A percentile compares a stretch with the other conserved stretches of the same genome.
These are phyloP conservation scores for Novymonas esmeraldas DNA, from an alignment of 208 protist genomes.

Conservation along the genomic window DNA sequence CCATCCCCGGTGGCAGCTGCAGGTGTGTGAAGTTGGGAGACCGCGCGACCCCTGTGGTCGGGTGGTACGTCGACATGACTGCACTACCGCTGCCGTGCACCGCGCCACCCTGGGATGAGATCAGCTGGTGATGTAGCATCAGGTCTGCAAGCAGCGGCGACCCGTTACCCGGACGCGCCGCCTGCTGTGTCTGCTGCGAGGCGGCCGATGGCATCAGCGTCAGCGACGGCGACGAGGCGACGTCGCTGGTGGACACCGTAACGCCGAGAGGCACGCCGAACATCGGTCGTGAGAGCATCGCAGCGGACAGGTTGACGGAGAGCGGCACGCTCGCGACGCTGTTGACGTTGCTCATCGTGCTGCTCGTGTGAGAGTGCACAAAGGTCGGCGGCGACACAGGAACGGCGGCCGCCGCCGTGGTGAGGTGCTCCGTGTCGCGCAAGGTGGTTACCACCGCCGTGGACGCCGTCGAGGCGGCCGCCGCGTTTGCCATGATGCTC, in stretches of 20 bases:
- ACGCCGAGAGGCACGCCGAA: too few relatives aligned
- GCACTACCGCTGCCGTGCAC: slow-evolving; percentile 7
- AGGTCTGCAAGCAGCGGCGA: not conserved
- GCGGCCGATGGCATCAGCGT: not conserved
- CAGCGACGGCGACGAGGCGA: not conserved
- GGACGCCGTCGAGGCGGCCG: slow-evolving; percentile 1
- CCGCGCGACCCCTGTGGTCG: not conserved
- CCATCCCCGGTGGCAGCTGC: not conserved
- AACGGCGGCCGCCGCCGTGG: not conserved
- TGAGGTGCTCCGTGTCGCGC: slow-evolving; percentile 1
- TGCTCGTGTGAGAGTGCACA: slow-evolving; percentile 5
- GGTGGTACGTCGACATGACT: not conserved
- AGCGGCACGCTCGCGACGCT: slow-evolving; percentile 5
- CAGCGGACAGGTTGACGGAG: not conserved
- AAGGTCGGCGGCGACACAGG: slow-evolving; percentile 15
- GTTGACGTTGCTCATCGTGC: not conserved
- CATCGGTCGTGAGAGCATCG: not conserved
- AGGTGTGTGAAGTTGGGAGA: not conserved
- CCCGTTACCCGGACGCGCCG: not conserved
- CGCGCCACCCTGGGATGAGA: not conserved
- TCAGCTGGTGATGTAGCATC: not conserved
- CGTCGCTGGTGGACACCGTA: not conserved
- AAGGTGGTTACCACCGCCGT: not conserved
- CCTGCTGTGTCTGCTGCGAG: slow-evolving; percentile 1
- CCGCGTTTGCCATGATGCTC: slow-evolving; percentile 24